Base-by-base conservation (phyloP, 1,139 yeast genomes). In the Zygoascus meyerae region DNA sequence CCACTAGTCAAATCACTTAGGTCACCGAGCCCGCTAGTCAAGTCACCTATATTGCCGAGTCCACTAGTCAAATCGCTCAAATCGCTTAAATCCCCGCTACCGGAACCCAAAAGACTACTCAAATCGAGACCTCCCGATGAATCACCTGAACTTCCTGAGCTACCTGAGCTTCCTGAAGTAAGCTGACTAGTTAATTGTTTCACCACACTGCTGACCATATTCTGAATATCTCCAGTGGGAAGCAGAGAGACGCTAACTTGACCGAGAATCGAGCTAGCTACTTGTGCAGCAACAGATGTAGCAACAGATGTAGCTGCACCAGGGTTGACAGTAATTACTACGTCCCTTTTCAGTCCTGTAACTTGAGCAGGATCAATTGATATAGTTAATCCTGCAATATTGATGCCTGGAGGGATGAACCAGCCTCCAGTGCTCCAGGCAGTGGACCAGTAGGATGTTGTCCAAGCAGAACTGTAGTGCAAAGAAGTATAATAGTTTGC, bases 381-480 rank as follows among this genome's bases (percentile, higher is more conserved):
- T n/a, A 40, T 15, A 6, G 42, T 29, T 16, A 40, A 12, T n/a
- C 42, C 42, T 10, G 29, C 42, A 31, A 40, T 17, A 31, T 40
- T 40, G 26, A 30, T 16, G 11, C 42, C 42, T 8, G 29, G 6
- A 7, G 42, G 34, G 2, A 40, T 40, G 32, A 40, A 30, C 42
- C 42, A 40, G 5, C 42, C 42, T 3, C 42, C 42, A 11, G 42
- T 40, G 29, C 32, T 17, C 42, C 42, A 40, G 18, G 39, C 7
- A 16, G 42, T 40, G n/a, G 42, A 40, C 42, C 42, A 40, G 29
- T 15, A 40, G 7, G 35, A 30, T 17, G 42, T 12, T 17, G 42
- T 12, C 30, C 35, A 30, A n/a, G 35, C 35, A 14, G 30, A 16
- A n/a, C 29, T 15, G 4, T 34, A 29, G 10, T 35, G 26, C 5